Base-by-base conservation (phyloP, 2,329 filamentous ascomycete genomes). In the Chaetomium globosum region DNA sequence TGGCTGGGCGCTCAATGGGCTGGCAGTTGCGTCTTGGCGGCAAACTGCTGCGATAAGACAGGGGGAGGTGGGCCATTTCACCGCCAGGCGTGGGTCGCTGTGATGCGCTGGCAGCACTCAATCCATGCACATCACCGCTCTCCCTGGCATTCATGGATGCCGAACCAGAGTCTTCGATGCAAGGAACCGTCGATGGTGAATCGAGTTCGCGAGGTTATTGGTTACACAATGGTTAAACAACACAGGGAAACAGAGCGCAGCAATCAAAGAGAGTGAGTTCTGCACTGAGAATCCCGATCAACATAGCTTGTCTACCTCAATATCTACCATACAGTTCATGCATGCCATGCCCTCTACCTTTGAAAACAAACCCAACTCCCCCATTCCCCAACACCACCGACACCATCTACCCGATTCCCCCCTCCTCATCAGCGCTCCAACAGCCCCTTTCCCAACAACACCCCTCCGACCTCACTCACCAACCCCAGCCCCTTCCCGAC, bases 381-480 rank as follows among this genome's bases (percentile, higher is more conserved):
- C 60, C 26, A 43, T 30, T 6, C 5, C 28, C 36, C 10, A 19
- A 65, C 5, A 31, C 31, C 31, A 31, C 33, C 36, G 19, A 39
- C 36, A 39, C 36, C 36, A 12, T 39, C 39, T 43, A 19, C 16
- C 39, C 16, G 60, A 13, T 7, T 12, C 56, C 21, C 8, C 46
- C n/a, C 31, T 48, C 26, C 16, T 46, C 46, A 68, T 23, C 73
- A 72, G 68, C 72, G 78, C 63, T 74, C 74, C 4, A 86, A 73
- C 1, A 86, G 72, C 1, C 84, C 84, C 65, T 82, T 84, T 0
- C 80, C 81, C 4, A 87, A 68, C 46, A 87, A 68, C 70, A 84
- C 83, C 4, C 65, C 66, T 1, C 82, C 84, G n/a, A 87, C 78
- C 72, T 87, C 84, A 1, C 63, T 67, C 19, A 92, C 74, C 53